Percentiles rank a stretch among this genome's conserved stretches.
Evolutionary conservation across 2,329 filamentous ascomycete genomes (phyloP).

Genomic region (Fusarium miscanthi): DNA sequence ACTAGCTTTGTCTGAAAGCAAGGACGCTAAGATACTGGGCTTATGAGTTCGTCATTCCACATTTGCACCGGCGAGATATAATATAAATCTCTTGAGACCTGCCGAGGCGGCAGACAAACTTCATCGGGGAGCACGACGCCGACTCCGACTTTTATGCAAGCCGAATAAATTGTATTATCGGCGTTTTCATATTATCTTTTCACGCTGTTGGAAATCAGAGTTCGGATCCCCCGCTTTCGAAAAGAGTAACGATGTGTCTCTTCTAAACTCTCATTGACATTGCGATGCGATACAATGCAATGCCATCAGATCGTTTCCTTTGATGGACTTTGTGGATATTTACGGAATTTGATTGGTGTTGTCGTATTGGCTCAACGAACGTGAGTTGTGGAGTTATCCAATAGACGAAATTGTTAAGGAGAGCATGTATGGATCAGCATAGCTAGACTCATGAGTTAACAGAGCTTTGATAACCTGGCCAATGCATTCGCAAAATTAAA

Average conservation of each 20-base stretch:
- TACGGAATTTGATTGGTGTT: background rate
- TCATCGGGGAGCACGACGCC: slow-evolving; percentile 4
- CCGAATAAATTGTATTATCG: background rate
- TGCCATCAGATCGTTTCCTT: background rate
- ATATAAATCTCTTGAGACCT: background rate
- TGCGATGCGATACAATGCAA: background rate
- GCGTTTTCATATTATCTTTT: background rate
- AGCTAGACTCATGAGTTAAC: background rate
- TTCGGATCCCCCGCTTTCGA: slow-evolving; percentile 10
- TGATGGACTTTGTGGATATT: background rate
- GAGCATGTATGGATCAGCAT: background rate
- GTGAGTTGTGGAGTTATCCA: background rate
- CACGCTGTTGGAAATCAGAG: background rate
- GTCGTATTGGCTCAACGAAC: background rate
- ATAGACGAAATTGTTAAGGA: background rate
- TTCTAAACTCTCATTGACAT: background rate
- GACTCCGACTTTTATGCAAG: slow-evolving; percentile 4
- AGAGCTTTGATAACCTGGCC: background rate
- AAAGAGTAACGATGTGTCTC: slow-evolving; percentile 3
- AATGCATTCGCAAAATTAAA: background rate
- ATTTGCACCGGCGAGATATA: background rate
- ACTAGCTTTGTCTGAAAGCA: background rate
- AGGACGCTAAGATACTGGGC: background rate
- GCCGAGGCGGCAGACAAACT: background rate
- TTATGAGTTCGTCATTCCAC: background rate